Conservation (phyloP, 352 stramenopile species). For the Pelagophyceae sp. region DNA sequence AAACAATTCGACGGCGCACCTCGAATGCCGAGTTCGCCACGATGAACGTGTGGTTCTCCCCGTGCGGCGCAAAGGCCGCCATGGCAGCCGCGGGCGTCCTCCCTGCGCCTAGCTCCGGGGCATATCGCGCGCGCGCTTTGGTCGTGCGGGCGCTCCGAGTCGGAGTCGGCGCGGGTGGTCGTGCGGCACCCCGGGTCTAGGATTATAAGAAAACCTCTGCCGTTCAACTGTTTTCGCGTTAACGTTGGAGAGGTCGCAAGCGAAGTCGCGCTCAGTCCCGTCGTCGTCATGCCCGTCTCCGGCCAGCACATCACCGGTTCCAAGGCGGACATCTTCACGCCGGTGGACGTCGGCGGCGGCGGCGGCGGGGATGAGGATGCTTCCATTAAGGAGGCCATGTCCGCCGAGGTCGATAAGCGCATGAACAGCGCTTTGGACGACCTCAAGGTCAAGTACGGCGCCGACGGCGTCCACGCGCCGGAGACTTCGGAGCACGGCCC, state of each 20-base stretch:
- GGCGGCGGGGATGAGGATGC: not conserved
- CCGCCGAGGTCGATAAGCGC: slow-evolving; percentile 56
- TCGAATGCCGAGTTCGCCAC: slow-evolving; percentile 1
- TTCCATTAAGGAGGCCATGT: slow-evolving; percentile 44
- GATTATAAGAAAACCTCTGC: no score
- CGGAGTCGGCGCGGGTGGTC: no score
- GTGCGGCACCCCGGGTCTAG: no score
- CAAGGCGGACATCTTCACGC: slow-evolving; percentile 10
- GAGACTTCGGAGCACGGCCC: slow-evolving; percentile 45
- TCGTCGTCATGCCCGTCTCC: slow-evolving; percentile 14
- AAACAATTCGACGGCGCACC: not conserved
- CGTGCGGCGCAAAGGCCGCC: not conserved
- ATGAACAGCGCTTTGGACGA: slow-evolving; percentile 53
- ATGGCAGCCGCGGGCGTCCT: no score
- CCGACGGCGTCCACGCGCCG: slow-evolving; percentile 29
- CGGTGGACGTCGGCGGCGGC: not conserved
- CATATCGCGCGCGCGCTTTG: no score
- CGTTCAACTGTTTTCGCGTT: no score
- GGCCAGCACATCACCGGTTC: slow-evolving; percentile 4
- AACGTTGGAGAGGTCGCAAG: no score
- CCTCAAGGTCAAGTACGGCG: slow-evolving; percentile 51
- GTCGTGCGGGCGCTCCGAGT: no score
- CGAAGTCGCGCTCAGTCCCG: no score
- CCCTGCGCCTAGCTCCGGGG: no score
- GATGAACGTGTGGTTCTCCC: not conserved